Evolutionary conservation across 116 monocot genomes (phyloP).

Genomic region (Posidonia oceanica): DNA sequence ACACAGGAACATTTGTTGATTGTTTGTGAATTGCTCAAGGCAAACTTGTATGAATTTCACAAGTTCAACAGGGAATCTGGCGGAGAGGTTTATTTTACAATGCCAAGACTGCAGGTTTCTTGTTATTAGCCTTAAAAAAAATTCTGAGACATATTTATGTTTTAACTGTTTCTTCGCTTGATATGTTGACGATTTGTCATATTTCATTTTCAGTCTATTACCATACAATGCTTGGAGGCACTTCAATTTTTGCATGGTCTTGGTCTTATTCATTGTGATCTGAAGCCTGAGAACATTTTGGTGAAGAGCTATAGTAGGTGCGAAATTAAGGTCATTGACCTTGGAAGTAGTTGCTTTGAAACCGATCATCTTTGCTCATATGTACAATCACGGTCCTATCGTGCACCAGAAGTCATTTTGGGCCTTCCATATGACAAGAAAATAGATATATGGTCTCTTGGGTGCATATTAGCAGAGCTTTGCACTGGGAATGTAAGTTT

Average conservation of each 20-base stretch:
- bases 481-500: constrained; percentile 83
- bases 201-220: constrained; percentile 59
- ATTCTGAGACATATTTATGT: not conserved
- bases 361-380: constrained; percentile 90
- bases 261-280: constrained; percentile 87
- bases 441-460: constrained; percentile 94
- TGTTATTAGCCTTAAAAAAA: not conserved
- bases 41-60: constrained; percentile 90
- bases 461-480: constrained; percentile 88
- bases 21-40: constrained; percentile 91
- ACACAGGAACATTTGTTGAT: constrained; percentile 81
- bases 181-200: not conserved
- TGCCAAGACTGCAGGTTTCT: constrained; percentile 78
- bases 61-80: constrained; percentile 95
- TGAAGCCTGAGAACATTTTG: constrained; percentile 93
- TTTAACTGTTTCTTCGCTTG: not conserved
- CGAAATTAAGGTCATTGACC: constrained; percentile 91
- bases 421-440: constrained; percentile 86
- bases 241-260: constrained; percentile 76
- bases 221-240: constrained; percentile 81
- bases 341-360: constrained; percentile 93
- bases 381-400: constrained; percentile 90
- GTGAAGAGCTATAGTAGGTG: constrained; percentile 90
- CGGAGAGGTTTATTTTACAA: constrained; percentile 91
- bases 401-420: constrained; percentile 89